These are phyloP conservation scores for Solanum neorickii DNA, from an alignment of 257 asterid genomes.

Conservation along the genomic window DNA sequence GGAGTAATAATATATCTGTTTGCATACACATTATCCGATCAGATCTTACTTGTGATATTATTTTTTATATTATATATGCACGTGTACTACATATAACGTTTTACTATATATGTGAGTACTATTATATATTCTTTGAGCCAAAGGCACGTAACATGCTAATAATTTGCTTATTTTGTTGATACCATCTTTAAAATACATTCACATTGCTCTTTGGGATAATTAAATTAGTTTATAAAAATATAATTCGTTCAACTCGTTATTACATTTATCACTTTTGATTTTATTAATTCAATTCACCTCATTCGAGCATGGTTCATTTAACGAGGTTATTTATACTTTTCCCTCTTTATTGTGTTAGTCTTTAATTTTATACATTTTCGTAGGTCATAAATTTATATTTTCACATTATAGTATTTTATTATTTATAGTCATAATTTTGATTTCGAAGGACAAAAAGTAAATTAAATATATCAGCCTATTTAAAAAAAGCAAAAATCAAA, in stretches of 20 bases:
- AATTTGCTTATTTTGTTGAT: neutral
- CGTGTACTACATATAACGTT: no score
- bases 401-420: neutral
- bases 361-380: neutral
- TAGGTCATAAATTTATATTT: neutral
- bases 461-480: no score
- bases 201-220: neutral
- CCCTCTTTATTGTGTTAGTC: neutral
- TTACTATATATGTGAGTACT: neutral
- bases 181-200: neutral
- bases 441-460: neutral
- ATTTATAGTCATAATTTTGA: neutral
- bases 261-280: neutral
- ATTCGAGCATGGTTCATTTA: neutral
- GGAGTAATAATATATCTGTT: no score
- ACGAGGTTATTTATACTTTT: neutral
- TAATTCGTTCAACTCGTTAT: rapidly evolving
- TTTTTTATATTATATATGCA: neutral
- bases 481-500: no score
- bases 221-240: neutral
- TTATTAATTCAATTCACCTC: neutral
- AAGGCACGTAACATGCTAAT: neutral
- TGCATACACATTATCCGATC: no score
- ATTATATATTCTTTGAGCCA: neutral
- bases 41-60: no score